These are phyloP conservation scores for Tillandsia leiboldiana DNA, from an alignment of 176 grass and related monocot species.

Conservation along the genomic window DNA sequence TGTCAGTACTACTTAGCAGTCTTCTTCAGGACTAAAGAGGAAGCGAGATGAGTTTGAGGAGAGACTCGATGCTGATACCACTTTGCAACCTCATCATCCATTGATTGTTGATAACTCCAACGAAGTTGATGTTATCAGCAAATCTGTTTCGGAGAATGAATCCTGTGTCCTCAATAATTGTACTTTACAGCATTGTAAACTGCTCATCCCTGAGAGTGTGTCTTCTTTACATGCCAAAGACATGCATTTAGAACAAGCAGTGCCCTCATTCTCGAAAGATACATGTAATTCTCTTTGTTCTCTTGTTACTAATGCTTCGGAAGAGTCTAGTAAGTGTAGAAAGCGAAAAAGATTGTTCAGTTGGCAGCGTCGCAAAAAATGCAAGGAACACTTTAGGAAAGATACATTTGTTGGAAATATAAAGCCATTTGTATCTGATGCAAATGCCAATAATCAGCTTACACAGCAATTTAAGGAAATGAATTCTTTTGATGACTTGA, in stretches of 20 bases:
- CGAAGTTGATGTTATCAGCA: background rate
- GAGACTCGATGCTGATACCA: too few species aligned
- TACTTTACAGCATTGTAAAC: background rate
- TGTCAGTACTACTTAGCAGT: too few species aligned
- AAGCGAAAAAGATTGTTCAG: conserved; percentile 7
- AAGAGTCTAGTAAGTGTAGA: background rate
- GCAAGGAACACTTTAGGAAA: background rate
- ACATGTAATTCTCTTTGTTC: background rate
- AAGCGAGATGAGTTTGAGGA: too few species aligned
- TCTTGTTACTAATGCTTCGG: background rate
- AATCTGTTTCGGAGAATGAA: background rate
- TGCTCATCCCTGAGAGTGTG: background rate
- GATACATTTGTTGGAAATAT: background rate
- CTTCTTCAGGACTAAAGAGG: too few species aligned
- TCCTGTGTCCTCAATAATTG: background rate
- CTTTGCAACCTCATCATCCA: too few species aligned
- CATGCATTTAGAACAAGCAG: background rate
- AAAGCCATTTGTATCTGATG: background rate
- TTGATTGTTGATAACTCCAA: too few species aligned
- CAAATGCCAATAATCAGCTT: background rate
- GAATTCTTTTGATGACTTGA: background rate
- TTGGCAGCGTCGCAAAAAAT: conserved; percentile 11
- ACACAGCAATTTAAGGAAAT: background rate
- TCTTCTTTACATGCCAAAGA: background rate
- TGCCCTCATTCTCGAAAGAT: background rate